Evolutionary conservation across 192 early-diverging fungal genomes (phyloP), one percentile per base, ranked within the genome.

Genomic region (Phycomyces blakesleeanus): DNA sequence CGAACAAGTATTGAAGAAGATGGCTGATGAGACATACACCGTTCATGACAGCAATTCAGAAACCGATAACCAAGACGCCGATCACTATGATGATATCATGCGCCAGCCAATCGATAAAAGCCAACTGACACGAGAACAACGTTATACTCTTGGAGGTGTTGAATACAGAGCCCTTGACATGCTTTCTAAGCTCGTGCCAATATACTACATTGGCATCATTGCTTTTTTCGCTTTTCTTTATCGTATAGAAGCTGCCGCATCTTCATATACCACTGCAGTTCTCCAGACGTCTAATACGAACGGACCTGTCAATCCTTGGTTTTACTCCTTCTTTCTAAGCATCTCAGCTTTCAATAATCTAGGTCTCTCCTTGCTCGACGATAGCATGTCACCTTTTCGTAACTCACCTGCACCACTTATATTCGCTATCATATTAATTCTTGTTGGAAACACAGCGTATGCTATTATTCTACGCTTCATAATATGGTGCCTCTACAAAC

Each of bases 321-420:
- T 59, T 10, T 68, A 68, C 24, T 67, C 72, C 18, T 74, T 74
- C 44, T 74, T 74, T 18, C 26, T 26, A 5, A 42, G 53, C 7
- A 38, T 74, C 4, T 63, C 72, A 16, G 57, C 66, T 2, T 74
- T 74, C 44, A 74, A 74, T 11, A 74, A 74, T n/a, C 25, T 68
- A 11, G 72, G 72, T 20, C 8, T 74, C 10, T 21, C 54, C 1
- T 57, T 42, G 1, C 21, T 64, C 6, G 61, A 74, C 51, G 63
- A 50, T 2, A 68, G 66, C 42, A 68, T 74, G 61, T 51, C 61
- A 1, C 72, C 72, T 2, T 74, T 74, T 59, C 66, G 68, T 14
- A 55, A 68, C 11, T 34, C 61, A 16, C 66, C 67, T 22, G 18
- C 40, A 9, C 50, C 51, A 14, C 44, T 74, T 5, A 60, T 74